Conservation (phyloP, 2,329 filamentous ascomycete genomes). For the Fusarium sp. region DNA sequence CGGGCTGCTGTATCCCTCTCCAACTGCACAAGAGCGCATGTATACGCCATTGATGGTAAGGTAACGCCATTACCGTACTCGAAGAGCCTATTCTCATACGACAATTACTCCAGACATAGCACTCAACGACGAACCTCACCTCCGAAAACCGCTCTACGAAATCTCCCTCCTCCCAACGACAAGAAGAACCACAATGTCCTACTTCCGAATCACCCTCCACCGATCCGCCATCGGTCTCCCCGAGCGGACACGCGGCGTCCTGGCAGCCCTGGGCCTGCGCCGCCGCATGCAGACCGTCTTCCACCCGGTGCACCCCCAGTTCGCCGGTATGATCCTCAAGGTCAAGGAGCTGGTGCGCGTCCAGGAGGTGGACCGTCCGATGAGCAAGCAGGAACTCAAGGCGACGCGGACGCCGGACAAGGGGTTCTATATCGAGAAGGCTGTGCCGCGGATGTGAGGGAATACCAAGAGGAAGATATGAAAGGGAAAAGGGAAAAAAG, state of each 20-base stretch:
- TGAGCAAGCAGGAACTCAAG: slow-evolving; percentile 77
- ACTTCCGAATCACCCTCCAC: slow-evolving; percentile 91
- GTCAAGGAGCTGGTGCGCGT: slow-evolving; percentile 93
- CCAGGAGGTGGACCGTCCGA: slow-evolving; percentile 75
- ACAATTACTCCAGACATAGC: slow-evolving; percentile 16
- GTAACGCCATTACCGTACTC: fast-evolving
- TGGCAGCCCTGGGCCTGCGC: slow-evolving; percentile 85
- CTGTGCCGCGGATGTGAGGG: slow-evolving; percentile 44
- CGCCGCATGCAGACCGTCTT: slow-evolving; percentile 90
- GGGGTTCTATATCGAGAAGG: slow-evolving; percentile 83
- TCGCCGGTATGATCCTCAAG: slow-evolving; percentile 91
- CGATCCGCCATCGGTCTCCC: slow-evolving; percentile 92
- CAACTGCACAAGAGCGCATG: slow-evolving; percentile 1
- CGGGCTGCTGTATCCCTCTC: slow-evolving; percentile 21
- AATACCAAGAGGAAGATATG: not conserved
- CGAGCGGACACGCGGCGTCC: slow-evolving; percentile 80
- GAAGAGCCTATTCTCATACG: slow-evolving; percentile 2
- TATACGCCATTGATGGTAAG: slow-evolving; percentile 16
- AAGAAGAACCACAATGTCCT: slow-evolving; percentile 67
- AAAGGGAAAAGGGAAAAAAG: not conserved
- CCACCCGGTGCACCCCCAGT: slow-evolving; percentile 82
- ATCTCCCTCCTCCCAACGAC: not conserved
- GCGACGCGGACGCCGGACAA: slow-evolving; percentile 78
- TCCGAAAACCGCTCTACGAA: not conserved
- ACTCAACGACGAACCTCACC: not conserved